Percentiles rank a stretch among this genome's conserved stretches.
Conservation (phyloP, 306 rosid species). For the Gynostemma pentaphyllum region DNA sequence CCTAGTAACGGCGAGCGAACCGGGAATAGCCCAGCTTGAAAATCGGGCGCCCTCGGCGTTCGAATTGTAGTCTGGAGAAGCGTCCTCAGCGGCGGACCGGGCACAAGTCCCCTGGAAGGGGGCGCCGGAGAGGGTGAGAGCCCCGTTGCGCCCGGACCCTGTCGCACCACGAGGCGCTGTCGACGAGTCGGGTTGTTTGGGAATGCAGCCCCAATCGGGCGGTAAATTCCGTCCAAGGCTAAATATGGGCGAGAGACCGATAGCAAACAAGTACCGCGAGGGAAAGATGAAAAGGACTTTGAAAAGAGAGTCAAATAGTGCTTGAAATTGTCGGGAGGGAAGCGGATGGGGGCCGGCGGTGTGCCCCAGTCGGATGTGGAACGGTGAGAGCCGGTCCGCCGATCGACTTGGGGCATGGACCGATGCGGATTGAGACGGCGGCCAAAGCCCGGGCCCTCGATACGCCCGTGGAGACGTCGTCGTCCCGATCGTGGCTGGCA, state of each 20-base stretch:
- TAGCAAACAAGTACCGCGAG: no score
- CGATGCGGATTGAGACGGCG: no score
- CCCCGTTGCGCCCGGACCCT: background rate
- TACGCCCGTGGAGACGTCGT: slow-evolving; percentile 8
- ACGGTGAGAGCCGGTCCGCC: background rate
- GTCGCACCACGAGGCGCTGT: slow-evolving; percentile 1
- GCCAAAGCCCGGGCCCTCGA: no score
- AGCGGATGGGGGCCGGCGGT: slow-evolving; percentile 1
- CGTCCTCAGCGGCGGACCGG: background rate
- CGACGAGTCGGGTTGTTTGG: no score
- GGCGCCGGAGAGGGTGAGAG: slow-evolving; percentile 12
- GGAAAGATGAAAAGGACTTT: slow-evolving; percentile 20
- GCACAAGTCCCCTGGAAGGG: background rate
- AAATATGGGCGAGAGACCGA: no score
- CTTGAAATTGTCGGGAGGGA: slow-evolving; percentile 14
- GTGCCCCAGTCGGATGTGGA: slow-evolving; percentile 10
- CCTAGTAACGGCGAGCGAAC: background rate
- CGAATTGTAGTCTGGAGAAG: background rate
- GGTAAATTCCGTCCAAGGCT: no score
- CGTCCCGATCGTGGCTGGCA: background rate
- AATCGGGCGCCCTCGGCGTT: background rate
- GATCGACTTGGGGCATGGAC: no score
- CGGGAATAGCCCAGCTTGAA: background rate
- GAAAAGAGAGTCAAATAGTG: slow-evolving; percentile 14
- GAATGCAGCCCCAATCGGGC: no score